Conservation (phyloP, 345 rosid species). For the Gossypium mustelinum region DNA sequence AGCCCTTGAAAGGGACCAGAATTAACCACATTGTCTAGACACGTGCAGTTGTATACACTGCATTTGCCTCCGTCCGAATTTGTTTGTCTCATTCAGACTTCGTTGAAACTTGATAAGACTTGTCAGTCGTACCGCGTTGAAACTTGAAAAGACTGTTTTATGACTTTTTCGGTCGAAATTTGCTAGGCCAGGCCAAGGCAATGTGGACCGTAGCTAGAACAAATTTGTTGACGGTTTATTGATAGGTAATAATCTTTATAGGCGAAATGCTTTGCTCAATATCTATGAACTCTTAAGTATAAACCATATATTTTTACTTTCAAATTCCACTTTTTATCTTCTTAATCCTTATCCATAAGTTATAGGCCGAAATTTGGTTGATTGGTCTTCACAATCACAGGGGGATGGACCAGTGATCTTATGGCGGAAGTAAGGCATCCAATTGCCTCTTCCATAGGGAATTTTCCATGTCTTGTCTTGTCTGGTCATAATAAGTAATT, state of each 20-base stretch:
- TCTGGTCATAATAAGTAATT: background rate
- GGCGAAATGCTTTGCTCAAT: background rate
- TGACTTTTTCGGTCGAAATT: background rate
- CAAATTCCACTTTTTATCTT: background rate
- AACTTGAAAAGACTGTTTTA: background rate
- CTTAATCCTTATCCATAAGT: slow-evolving; percentile 9
- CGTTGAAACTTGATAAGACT: background rate
- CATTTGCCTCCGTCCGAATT: slow-evolving; percentile 1
- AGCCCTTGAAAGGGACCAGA: background rate
- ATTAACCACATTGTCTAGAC: background rate
- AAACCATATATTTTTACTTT: background rate
- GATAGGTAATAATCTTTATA: background rate
- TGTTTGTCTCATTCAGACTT: background rate
- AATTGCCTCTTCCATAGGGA: background rate
- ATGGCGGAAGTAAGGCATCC: background rate
- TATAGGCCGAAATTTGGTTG: background rate
- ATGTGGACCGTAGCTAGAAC: background rate
- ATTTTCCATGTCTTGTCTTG: background rate
- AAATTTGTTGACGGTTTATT: background rate
- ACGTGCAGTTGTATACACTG: background rate
- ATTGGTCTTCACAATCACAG: background rate
- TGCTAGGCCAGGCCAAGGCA: background rate
- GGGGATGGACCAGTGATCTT: background rate
- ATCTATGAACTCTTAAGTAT: background rate
- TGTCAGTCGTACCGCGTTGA: background rate